Percentiles rank a stretch among this genome's conserved stretches.
Evolutionary conservation across 192 early-diverging fungal genomes (phyloP).

Genomic region (Coemansia sp.): DNA sequence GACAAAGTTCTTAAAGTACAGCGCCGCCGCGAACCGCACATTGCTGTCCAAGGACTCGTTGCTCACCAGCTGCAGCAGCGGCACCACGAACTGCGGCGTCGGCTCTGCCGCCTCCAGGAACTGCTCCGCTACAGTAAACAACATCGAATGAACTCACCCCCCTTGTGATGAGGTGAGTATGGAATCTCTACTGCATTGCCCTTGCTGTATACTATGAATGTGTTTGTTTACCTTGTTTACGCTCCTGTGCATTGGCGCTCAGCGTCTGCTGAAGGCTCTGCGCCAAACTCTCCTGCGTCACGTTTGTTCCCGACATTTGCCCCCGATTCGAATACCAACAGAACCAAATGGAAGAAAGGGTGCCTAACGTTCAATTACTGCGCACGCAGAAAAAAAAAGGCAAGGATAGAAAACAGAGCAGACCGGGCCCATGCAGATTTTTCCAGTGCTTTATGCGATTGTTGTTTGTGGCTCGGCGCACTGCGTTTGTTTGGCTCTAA

Average conservation of each 20-base stretch:
- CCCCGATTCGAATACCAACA: no score
- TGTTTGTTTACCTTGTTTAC: conserved; percentile 35
- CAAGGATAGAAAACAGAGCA: no score
- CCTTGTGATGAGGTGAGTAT: no score
- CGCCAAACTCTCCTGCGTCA: conserved; percentile 22
- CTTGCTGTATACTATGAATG: neutral
- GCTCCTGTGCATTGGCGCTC: conserved; percentile 37
- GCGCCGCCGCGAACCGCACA: conserved; percentile 70
- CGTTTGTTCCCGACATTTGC: neutral
- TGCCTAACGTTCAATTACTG: no score
- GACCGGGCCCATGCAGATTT: no score
- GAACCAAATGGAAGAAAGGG: no score
- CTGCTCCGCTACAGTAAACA: conserved; percentile 52
- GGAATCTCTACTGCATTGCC: neutral
- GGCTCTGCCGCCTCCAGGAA: conserved; percentile 52
- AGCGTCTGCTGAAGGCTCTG: conserved; percentile 47
- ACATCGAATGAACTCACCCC: no score
- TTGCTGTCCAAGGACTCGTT: conserved; percentile 52
- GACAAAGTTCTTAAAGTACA: conserved; percentile 97
- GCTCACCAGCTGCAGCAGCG: conserved; percentile 71
- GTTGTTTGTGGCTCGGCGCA: no score
- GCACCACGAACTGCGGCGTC: conserved; percentile 60
- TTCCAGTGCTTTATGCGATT: no score
- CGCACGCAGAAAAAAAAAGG: no score
- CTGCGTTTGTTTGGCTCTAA: no score